phyloP scores from a whole-genome alignment of 1,284 basidiomycete genomes.

The Ceratobasidium sp. region DNA sequence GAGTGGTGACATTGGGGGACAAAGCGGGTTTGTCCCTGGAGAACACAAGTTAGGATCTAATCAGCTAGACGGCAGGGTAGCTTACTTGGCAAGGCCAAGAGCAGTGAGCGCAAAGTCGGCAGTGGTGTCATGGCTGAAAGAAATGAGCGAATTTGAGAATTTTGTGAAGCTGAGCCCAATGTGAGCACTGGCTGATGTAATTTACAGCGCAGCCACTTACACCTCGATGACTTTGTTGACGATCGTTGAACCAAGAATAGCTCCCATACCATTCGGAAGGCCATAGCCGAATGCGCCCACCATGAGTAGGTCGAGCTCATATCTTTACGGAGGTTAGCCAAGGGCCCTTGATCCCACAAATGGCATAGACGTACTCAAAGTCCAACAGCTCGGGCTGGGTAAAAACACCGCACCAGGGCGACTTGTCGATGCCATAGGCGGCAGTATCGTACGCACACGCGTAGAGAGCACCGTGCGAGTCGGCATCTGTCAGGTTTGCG shows the following conservation, averaged over 20 bases:
- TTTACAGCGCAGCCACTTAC: constrained; percentile 45
- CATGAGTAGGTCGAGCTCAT: constrained; percentile 60
- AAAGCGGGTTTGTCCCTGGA: constrained; percentile 53
- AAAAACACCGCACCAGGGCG: constrained; percentile 77
- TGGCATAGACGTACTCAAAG: constrained; percentile 52
- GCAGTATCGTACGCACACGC: constrained; percentile 80
- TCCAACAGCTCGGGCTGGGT: constrained; percentile 52
- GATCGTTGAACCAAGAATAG: constrained; percentile 56
- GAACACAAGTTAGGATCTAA: background rate
- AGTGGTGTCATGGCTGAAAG: constrained; percentile 61
- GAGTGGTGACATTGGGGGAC: constrained; percentile 51
- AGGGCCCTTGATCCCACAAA: background rate
- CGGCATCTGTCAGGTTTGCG: constrained; percentile 63
- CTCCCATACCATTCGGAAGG: constrained; percentile 54
- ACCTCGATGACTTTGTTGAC: constrained; percentile 58
- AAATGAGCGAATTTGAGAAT: constrained; percentile 53
- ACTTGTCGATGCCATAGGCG: constrained; percentile 58
- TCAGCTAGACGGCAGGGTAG: background rate
- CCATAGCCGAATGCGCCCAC: constrained; percentile 57
- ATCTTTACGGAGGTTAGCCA: constrained; percentile 42
- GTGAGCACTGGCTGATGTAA: background rate
- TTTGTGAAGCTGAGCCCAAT: constrained; percentile 53
- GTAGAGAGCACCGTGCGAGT: constrained; percentile 68
- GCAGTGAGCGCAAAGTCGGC: constrained; percentile 58
- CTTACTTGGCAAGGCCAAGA: constrained; percentile 56